Percentiles rank a stretch among this genome's conserved stretches.
Conservation (phyloP, 257 asterid genomes). For the Nicotiana sylvestris region DNA sequence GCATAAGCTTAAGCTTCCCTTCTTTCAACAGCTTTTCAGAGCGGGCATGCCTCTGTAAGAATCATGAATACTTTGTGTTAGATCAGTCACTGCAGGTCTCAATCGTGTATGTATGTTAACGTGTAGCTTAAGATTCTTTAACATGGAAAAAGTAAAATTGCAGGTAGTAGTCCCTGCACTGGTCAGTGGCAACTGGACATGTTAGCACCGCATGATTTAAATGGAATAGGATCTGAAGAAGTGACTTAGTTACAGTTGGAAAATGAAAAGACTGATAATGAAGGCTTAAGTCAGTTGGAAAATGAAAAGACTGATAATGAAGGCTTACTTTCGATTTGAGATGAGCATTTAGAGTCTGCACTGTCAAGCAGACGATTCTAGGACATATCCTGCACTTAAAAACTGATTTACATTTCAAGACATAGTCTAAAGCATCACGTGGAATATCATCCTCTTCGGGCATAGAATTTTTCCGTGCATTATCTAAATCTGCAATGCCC, state of each 20-base stretch:
- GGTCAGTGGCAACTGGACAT: not conserved
- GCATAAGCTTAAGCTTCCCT: slow-evolving; percentile 88
- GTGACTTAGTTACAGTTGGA: not conserved
- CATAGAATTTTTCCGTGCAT: slow-evolving; percentile 13
- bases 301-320: not conserved
- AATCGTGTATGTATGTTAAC: not conserved
- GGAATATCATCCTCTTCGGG: slow-evolving; percentile 33
- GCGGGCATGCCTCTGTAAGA: slow-evolving; percentile 77
- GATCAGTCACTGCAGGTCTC: not conserved
- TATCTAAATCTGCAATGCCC: slow-evolving; percentile 26
- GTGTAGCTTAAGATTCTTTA: not conserved
- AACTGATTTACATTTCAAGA: slow-evolving; percentile 73
- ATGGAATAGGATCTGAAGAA: not conserved
- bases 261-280: not conserved
- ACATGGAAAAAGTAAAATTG: not conserved
- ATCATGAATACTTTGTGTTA: slow-evolving; percentile 16
- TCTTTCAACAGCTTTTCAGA: slow-evolving; percentile 70
- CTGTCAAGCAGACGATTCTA: slow-evolving; percentile 80
- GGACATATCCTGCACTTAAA: slow-evolving; percentile 93
- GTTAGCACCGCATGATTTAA: not conserved
- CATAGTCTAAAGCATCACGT: slow-evolving; percentile 37
- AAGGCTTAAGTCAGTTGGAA: slow-evolving; percentile 20
- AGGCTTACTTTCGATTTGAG: slow-evolving; percentile 73
- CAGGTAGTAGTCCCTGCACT: not conserved
- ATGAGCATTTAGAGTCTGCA: slow-evolving; percentile 69